phyloP scores from a whole-genome alignment of 805 yeast species.

The Clavispora asparagi region DNA sequence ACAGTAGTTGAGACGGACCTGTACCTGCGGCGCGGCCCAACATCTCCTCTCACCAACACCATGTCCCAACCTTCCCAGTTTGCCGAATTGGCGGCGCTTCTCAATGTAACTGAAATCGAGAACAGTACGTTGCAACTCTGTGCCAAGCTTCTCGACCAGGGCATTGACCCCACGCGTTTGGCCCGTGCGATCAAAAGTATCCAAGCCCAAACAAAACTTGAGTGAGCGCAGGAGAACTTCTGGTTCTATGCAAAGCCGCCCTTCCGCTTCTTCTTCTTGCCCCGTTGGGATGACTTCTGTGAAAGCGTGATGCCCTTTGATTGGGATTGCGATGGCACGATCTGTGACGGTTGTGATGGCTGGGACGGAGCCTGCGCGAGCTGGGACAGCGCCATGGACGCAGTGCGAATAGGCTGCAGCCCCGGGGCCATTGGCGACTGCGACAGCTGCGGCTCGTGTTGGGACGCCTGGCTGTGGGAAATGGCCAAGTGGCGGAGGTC shows the following conservation, averaged over 20 bases:
- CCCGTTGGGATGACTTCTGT: background rate
- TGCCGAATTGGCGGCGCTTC: constrained; percentile 20
- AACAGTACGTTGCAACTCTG: constrained; percentile 28
- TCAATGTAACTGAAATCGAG: constrained; percentile 21
- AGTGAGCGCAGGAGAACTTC: too few species aligned
- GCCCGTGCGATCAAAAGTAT: constrained; percentile 23
- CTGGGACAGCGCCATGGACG: too few species aligned
- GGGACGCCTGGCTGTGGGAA: background rate
- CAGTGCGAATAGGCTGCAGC: too few species aligned
- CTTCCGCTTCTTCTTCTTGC: constrained; percentile 36
- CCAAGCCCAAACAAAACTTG: constrained; percentile 19
- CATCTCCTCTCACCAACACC: background rate
- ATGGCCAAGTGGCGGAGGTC: background rate
- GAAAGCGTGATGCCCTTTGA: background rate
- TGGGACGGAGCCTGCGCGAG: too few species aligned
- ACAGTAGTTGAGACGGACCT: too few species aligned
- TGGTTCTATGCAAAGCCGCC: constrained; percentile 55
- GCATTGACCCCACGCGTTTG: constrained; percentile 26
- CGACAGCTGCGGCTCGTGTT: background rate
- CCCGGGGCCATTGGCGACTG: too few species aligned
- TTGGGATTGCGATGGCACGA: background rate
- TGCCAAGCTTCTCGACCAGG: constrained; percentile 29
- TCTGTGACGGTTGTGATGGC: background rate
- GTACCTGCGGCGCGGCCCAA: too few species aligned
- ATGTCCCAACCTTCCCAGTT: background rate